Base-by-base conservation (phyloP, 768 basidiomycete genomes). In the Candolleomyces efflorescens region DNA sequence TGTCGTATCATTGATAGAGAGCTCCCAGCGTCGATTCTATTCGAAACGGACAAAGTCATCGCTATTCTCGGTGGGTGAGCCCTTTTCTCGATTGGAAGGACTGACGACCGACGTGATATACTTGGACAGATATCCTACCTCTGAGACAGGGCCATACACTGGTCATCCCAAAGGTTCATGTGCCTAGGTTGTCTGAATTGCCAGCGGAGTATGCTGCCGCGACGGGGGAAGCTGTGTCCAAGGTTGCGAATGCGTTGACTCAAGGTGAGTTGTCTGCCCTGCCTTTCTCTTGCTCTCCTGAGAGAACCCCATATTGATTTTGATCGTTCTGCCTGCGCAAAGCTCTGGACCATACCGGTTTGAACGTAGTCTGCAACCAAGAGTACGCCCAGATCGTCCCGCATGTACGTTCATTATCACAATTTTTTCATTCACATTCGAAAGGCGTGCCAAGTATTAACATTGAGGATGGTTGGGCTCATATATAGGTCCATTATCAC, bases 311-410 rank as follows among this genome's bases (percentile, higher is more conserved):
- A n/a, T n/a, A n/a, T n/a, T n/a, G n/a, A n/a, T n/a, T n/a, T n/a
- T n/a, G n/a, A n/a, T n/a, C n/a, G 27, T 5, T 32, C 6, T 5
- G 32, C 5, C 32, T 32, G 32, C 11, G 32, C 11, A 32, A 44
- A 89, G 87, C 82, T 1, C 62, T 88, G 23, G 75, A 81, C 11
- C 85, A 89, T 62, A 86, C 85, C 15, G 86, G 76, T 6, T 73
- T 90, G 48, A 90, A 90, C 65, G 81, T 90, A 5, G 88, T 90
- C 3, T 89, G 87, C 64, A 90, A 90, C 65, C 88, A 90, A 65
- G 88, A 89, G 68, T 90, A 90, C 63, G 89, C 89, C 0, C 89
- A 90, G 65, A 86, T 85, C 3, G 86, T 90, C 6, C 84, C 83
- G n/a, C 89, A 90, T 72, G 88, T 88, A 60, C 58, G 82, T 20